These are phyloP conservation scores for Hibiscus trionum DNA, from an alignment of 345 rosid genomes.

Conservation along the genomic window DNA sequence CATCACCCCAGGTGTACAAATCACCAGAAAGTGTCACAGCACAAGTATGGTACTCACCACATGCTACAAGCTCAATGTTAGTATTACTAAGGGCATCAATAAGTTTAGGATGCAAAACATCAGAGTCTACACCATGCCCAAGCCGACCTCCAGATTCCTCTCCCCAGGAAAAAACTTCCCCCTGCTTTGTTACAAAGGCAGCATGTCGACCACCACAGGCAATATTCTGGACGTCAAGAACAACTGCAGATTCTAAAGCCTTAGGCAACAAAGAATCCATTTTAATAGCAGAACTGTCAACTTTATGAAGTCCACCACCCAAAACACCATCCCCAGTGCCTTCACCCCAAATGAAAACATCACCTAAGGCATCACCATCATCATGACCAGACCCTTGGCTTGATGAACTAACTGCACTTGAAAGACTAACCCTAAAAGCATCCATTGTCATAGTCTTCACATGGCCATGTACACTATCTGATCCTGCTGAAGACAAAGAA, in stretches of 20 bases:
- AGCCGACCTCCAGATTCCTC: conserved; percentile 79
- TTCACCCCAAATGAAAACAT: conserved; percentile 78
- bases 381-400: conserved; percentile 87
- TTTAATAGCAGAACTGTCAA: conserved; percentile 41
- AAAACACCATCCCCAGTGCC: conserved; percentile 57
- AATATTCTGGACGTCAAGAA: conserved; percentile 69
- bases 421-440: conserved; percentile 90
- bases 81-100: conserved; percentile 53
- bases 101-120: conserved; percentile 65
- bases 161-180: conserved; percentile 77
- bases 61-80: conserved; percentile 63
- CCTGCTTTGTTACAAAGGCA: conserved; percentile 69
- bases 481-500: conserved; percentile 95
- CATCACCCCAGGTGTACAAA: conserved; percentile 77
- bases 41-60: conserved; percentile 73
- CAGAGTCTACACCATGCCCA: conserved; percentile 80
- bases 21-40: conserved; percentile 86
- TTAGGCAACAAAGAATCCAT: conserved; percentile 62
- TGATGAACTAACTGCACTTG: conserved; percentile 86
- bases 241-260: conserved; percentile 67
- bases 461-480: conserved; percentile 83
- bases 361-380: conserved; percentile 75
- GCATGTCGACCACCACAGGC: conserved; percentile 75
- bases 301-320: conserved; percentile 60
- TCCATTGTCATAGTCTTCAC: conserved; percentile 67